Conservation (phyloP, 2,329 filamentous ascomycete genomes). For the Trichoderma semiorbis region DNA sequence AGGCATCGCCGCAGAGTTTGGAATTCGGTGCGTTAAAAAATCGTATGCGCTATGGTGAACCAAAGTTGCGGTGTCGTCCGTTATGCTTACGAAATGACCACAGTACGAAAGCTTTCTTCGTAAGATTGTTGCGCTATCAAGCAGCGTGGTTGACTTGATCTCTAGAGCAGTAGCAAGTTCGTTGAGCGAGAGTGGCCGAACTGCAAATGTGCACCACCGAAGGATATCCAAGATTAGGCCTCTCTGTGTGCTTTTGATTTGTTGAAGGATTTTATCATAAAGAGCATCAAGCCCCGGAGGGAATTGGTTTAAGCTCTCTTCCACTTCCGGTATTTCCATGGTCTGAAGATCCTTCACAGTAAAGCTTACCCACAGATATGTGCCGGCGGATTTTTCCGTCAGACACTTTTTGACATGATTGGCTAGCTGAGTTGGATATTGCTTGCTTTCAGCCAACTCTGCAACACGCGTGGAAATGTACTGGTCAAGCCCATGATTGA, state of each 20-base stretch:
- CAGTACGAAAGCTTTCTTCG: background rate
- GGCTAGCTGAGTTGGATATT: background rate
- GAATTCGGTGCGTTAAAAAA: background rate
- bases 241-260: background rate
- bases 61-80: background rate
- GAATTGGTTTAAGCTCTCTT: background rate
- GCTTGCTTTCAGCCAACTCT: background rate
- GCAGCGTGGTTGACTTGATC: background rate
- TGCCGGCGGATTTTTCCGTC: background rate
- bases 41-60: background rate
- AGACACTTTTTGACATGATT: background rate
- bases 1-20: rapidly evolving
- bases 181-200: background rate
- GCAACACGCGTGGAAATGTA: background rate
- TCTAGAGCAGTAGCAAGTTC: background rate
- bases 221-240: background rate
- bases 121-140: background rate
- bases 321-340: background rate
- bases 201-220: background rate
- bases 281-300: background rate
- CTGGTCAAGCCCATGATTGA: background rate
- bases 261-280: background rate
- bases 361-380: background rate
- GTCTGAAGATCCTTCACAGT: background rate
- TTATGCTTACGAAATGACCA: background rate